Evolutionary conservation across 495 filamentous ascomycete genomes (phyloP).

Genomic region (Talaromyces borbonicus): DNA sequence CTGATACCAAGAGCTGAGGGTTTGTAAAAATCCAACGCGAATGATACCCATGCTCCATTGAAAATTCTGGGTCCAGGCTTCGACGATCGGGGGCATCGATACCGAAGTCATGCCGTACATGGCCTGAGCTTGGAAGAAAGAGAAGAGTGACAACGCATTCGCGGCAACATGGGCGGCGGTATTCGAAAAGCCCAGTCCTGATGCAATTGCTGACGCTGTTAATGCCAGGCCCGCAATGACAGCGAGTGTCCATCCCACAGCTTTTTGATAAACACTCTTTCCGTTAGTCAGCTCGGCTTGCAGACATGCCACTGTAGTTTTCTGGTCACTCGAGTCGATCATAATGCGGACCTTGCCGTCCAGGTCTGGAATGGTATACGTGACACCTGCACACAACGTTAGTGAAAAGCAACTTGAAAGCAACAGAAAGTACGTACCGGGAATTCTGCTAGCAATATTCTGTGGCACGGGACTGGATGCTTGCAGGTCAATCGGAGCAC

Average conservation of each 20-base stretch:
- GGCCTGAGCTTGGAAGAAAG: constrained; percentile 81
- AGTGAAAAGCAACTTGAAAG: not conserved
- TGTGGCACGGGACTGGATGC: not conserved
- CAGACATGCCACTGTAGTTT: constrained; percentile 60
- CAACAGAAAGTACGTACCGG: constrained; percentile 3
- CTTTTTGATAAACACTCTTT: constrained; percentile 72
- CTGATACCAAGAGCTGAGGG: constrained; percentile 80
- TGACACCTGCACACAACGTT: not conserved
- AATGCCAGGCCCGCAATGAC: constrained; percentile 65
- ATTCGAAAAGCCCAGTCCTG: constrained; percentile 67
- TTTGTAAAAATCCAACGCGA: constrained; percentile 64
- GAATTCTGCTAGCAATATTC: constrained; percentile 5
- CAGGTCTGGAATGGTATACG: constrained; percentile 67
- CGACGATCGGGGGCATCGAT: constrained; percentile 64
- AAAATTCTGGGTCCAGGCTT: constrained; percentile 85
- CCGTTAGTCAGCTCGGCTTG: constrained; percentile 75
- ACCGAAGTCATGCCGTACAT: constrained; percentile 71
- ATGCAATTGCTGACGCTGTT: constrained; percentile 58
- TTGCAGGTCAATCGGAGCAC: constrained; percentile 6
- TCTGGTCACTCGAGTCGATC: constrained; percentile 49
- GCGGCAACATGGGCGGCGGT: constrained; percentile 86
- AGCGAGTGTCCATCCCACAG: constrained; percentile 70
- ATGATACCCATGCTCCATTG: constrained; percentile 89
- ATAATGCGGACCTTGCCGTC: constrained; percentile 64
- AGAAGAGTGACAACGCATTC: constrained; percentile 74